phyloP scores from a whole-genome alignment of 2,329 filamentous ascomycete species.

The Sphaerostilbella broomeana region DNA sequence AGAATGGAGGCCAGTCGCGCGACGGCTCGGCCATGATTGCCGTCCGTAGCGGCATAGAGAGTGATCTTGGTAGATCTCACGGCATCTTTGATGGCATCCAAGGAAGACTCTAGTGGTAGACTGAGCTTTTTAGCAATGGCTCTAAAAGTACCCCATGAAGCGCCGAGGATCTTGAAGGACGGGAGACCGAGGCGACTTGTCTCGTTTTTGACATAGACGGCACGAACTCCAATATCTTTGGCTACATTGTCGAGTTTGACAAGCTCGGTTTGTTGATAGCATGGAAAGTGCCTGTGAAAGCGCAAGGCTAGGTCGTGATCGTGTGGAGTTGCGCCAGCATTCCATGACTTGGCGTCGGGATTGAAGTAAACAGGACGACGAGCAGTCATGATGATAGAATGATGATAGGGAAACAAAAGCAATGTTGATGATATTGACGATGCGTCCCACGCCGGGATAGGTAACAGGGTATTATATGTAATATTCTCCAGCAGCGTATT shows the following conservation, averaged over 20 bases:
- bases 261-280: constrained; percentile 45
- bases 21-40: constrained; percentile 70
- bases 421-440: too few species aligned
- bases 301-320: constrained; percentile 6
- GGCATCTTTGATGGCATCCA: constrained; percentile 36
- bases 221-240: constrained; percentile 46
- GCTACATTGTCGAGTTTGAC: constrained; percentile 46
- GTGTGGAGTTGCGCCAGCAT: background rate
- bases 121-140: constrained; percentile 42
- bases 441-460: too few species aligned
- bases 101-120: constrained; percentile 34
- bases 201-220: constrained; percentile 66
- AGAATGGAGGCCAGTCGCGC: constrained; percentile 60
- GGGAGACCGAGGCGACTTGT: constrained; percentile 60
- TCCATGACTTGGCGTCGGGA: constrained; percentile 13
- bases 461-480: too few species aligned
- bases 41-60: constrained; percentile 63
- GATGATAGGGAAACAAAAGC: background rate
- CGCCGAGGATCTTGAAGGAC: constrained; percentile 74
- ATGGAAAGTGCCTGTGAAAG: constrained; percentile 26
- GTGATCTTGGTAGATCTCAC: constrained; percentile 27
- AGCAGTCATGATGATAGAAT: background rate
- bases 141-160: constrained; percentile 64
- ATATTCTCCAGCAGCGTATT: too few species aligned
- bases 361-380: constrained; percentile 16